A percentile compares a stretch with the other conserved stretches of the same genome.
Evolutionary conservation across 345 rosid genomes (phyloP).

Genomic region (Chamaenerion angustifolium): DNA sequence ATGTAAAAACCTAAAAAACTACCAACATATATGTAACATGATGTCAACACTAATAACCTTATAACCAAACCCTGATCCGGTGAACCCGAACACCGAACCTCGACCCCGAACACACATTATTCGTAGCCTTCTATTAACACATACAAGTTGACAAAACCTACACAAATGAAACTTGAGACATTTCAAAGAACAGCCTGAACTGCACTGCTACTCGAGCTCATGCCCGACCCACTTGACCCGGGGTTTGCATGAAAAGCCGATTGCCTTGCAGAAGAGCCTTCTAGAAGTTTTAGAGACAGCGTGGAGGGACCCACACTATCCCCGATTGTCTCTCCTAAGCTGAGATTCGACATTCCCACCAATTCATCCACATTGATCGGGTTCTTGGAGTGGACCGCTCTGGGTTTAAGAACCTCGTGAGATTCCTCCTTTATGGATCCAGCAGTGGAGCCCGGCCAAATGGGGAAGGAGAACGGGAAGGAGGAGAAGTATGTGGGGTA

Average conservation of each 20-base stretch:
- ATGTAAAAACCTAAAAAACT: slow-evolving; percentile 5
- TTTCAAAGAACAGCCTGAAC: slow-evolving; percentile 40
- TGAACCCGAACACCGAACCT: not conserved
- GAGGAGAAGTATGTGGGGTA: slow-evolving; percentile 61
- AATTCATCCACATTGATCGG: slow-evolving; percentile 86
- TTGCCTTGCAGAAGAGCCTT: slow-evolving; percentile 53
- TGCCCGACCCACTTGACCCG: slow-evolving; percentile 34
- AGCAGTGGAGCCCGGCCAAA: slow-evolving; percentile 46
- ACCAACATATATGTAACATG: too few relatives aligned
- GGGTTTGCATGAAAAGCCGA: slow-evolving; percentile 94
- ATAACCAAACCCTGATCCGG: not conserved
- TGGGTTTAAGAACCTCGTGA: slow-evolving; percentile 77
- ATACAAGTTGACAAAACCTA: too few relatives aligned
- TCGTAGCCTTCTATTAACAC: slow-evolving; percentile 5
- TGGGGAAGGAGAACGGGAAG: slow-evolving; percentile 54
- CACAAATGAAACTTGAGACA: not conserved
- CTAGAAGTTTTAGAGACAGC: slow-evolving; percentile 57
- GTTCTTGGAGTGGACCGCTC: slow-evolving; percentile 62
- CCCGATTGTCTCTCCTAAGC: slow-evolving; percentile 36
- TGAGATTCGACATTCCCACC: slow-evolving; percentile 84
- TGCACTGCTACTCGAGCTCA: slow-evolving; percentile 34
- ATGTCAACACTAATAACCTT: not conserved
- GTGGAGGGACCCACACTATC: slow-evolving; percentile 34
- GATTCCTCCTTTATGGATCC: slow-evolving; percentile 25
- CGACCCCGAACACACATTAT: slow-evolving; percentile 10